These are phyloP conservation scores for Dimargaris cristalligena DNA, from an alignment of 192 early-diverging fungal genomes.

Conservation along the genomic window DNA sequence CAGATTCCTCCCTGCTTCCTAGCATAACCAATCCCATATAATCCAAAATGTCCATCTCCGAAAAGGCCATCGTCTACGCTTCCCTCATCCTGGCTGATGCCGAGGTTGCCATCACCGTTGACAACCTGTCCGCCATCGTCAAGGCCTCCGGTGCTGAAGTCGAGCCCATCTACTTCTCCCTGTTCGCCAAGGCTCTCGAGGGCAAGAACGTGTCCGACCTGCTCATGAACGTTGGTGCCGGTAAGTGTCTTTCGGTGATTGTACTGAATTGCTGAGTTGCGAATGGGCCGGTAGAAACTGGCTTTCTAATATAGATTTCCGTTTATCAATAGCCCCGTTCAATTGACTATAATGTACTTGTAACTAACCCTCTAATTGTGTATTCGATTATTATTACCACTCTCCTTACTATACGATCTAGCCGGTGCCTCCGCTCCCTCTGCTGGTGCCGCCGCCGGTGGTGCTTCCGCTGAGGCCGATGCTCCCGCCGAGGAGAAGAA, in stretches of 20 bases:
- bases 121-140: conserved; percentile 83
- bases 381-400: no score
- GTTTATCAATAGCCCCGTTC: no score
- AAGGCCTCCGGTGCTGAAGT: conserved; percentile 79
- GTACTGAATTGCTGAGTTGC: no score
- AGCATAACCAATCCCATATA: no score
- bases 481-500: conserved; percentile 33
- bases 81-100: conserved; percentile 98
- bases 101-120: conserved; percentile 90
- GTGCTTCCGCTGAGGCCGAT: conserved; percentile 27
- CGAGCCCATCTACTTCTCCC: conserved; percentile 86
- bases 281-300: no score
- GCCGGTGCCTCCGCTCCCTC: conserved; percentile 35
- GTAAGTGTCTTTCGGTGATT: no score
- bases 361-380: no score
- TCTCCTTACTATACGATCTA: no score
- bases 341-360: no score
- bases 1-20: no score
- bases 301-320: no score
- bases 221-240: conserved; percentile 77
- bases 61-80: conserved; percentile 88
- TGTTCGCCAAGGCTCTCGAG: conserved; percentile 97
- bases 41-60: conserved; percentile 38
- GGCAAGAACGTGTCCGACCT: conserved; percentile 80
- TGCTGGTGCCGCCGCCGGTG: conserved; percentile 31